These are phyloP conservation scores for Emergomyces orientalis DNA, from an alignment of 2,329 filamentous ascomycete species.

Conservation along the genomic window DNA sequence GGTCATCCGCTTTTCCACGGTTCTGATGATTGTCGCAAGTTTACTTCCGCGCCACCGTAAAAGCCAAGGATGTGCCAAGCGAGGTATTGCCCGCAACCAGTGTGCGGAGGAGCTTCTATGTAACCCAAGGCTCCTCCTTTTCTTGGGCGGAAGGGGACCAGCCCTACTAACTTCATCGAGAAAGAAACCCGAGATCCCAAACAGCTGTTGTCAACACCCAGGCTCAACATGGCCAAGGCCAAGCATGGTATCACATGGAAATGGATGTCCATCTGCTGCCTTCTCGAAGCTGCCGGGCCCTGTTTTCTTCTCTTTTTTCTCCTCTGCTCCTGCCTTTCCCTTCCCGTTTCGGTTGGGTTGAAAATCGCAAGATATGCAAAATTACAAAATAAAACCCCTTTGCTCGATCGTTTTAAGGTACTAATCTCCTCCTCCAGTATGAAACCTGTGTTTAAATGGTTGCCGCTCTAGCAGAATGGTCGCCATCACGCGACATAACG, in stretches of 20 bases:
- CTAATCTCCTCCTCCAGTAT: no score
- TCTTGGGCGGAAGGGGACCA: not conserved
- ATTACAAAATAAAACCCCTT: no score
- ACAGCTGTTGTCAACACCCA: not conserved
- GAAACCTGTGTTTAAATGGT: not conserved
- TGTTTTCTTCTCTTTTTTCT: no score
- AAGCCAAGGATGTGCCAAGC: not conserved
- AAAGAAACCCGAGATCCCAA: not conserved
- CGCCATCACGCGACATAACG: not conserved
- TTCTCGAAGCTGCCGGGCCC: no score
- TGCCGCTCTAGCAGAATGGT: not conserved
- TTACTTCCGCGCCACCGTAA: not conserved
- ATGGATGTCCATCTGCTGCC: no score
- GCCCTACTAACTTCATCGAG: not conserved
- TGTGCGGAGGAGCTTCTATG: not conserved
- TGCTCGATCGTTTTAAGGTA: not conserved
- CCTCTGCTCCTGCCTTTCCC: no score
- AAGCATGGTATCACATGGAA: not conserved
- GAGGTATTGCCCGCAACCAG: not conserved
- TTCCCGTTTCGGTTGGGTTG: no score
- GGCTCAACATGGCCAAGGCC: not conserved
- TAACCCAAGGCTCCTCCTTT: not conserved
- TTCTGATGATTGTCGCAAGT: no score
- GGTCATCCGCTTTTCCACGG: no score
- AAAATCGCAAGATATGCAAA: no score